These are phyloP conservation scores for Phlyctochytrium arcticum DNA, from an alignment of 192 early-diverging fungal genomes.

Conservation along the genomic window DNA sequence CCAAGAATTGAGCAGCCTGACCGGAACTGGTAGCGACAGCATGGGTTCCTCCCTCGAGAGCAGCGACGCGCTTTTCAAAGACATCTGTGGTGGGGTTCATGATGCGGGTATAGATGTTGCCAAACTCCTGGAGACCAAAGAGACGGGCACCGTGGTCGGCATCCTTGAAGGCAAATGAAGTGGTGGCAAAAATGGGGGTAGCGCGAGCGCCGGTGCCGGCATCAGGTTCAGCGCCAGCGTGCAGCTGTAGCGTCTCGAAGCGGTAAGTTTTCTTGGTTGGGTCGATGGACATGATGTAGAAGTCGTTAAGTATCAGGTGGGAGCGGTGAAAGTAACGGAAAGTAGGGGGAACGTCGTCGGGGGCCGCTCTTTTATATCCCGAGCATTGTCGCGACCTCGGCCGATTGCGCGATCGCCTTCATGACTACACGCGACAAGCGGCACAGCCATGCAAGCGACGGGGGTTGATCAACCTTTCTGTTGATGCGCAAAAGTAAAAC, in stretches of 20 bases:
- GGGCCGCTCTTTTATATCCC: too few relatives aligned
- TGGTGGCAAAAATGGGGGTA: conserved; percentile 86
- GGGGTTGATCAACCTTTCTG: too few relatives aligned
- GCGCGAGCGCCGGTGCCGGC: conserved; percentile 72
- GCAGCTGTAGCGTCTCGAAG: conserved; percentile 91
- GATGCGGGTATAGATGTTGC: conserved; percentile 82
- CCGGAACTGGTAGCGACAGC: conserved; percentile 70
- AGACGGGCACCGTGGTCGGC: conserved; percentile 77
- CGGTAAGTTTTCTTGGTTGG: conserved; percentile 41
- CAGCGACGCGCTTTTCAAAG: conserved; percentile 89
- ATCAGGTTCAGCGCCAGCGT: conserved; percentile 73
- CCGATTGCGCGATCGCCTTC: too few relatives aligned
- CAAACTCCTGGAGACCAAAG: conserved; percentile 67
- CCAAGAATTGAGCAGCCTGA: conserved; percentile 83
- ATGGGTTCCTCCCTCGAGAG: conserved; percentile 78
- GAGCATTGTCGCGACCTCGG: too few relatives aligned
- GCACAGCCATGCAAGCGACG: too few relatives aligned
- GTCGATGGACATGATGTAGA: conserved; percentile 46
- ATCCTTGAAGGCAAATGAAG: conserved; percentile 80
- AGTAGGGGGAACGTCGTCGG: too few relatives aligned
- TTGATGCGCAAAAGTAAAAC: too few relatives aligned
- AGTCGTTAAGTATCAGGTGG: too few relatives aligned
- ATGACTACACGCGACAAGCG: too few relatives aligned
- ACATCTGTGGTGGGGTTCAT: conserved; percentile 85
- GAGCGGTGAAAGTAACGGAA: too few relatives aligned